Percentiles rank a stretch among this genome's conserved stretches.
Evolutionary conservation across 495 filamentous ascomycete species (phyloP).

Genomic region (Collariella sp.): DNA sequence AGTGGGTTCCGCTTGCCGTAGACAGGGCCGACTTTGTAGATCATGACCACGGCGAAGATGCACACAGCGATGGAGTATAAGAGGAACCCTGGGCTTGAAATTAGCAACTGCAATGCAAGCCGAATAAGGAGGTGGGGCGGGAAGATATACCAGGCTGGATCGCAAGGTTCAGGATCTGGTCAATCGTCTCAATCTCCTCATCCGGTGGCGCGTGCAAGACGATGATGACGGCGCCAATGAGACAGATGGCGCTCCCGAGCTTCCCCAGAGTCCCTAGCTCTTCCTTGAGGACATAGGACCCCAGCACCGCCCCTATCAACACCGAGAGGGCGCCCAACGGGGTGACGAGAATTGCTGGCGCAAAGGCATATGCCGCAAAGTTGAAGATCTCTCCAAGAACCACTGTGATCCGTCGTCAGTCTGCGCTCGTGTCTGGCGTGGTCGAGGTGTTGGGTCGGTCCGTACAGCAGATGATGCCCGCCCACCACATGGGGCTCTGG

Average conservation of each 20-base stretch:
- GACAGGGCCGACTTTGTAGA: conserved; percentile 80
- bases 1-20: conserved; percentile 93
- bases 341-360: conserved; percentile 92
- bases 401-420: conserved; percentile 34
- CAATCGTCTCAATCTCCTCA: conserved; percentile 75
- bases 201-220: conserved; percentile 95
- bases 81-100: conserved; percentile 63
- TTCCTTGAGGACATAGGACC: conserved; percentile 89
- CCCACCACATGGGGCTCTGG: conserved; percentile 91
- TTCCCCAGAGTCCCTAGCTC: conserved; percentile 81
- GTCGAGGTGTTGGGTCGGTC: background rate
- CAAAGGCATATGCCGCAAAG: conserved; percentile 96
- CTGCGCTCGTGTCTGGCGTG: background rate
- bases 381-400: conserved; percentile 89
- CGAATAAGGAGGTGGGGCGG: background rate
- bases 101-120: conserved; percentile 20
- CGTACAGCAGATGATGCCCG: conserved; percentile 78
- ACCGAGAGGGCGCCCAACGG: conserved; percentile 89
- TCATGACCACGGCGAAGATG: conserved; percentile 80
- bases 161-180: conserved; percentile 80
- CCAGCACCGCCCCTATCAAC: conserved; percentile 87
- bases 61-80: conserved; percentile 69
- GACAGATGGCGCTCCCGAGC: conserved; percentile 88
- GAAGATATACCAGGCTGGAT: conserved; percentile 67
- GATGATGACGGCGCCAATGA: conserved; percentile 94